A percentile compares a stretch with the other conserved stretches of the same genome.
Conservation (phyloP, 148 eudicot genomes). For the Vaccinium darrowii region DNA sequence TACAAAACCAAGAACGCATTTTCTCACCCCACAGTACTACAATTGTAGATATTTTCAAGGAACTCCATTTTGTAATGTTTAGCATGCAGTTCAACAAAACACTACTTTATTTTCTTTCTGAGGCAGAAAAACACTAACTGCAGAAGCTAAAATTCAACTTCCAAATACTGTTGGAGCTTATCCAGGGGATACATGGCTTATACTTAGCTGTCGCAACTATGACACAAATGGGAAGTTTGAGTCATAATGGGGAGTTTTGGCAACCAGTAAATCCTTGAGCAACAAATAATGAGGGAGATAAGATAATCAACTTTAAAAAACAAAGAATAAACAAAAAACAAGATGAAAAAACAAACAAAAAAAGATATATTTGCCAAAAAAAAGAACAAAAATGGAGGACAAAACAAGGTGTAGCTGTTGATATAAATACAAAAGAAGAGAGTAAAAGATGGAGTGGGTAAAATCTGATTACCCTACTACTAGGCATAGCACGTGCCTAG, state of each 20-base stretch:
- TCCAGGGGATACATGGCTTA: neutral
- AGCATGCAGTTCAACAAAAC: neutral
- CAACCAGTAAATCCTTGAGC: neutral
- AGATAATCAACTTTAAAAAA: neutral
- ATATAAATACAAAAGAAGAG: neutral
- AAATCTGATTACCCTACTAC: no score
- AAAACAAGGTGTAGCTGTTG: neutral
- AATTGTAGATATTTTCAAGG: neutral
- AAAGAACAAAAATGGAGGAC: neutral
- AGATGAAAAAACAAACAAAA: neutral
- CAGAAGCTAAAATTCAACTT: slow-evolving; percentile 13
- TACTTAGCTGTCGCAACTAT: neutral
- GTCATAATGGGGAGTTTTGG: neutral
- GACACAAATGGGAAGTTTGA: neutral
- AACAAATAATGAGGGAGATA: neutral
- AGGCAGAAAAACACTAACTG: slow-evolving; percentile 1
- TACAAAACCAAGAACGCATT: slow-evolving; percentile 24
- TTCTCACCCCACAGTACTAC: slow-evolving; percentile 12
- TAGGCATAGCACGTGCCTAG: no score
- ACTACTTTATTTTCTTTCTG: neutral
- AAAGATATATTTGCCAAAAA: neutral
- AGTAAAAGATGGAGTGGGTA: no score
- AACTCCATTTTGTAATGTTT: neutral
- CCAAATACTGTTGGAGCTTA: neutral
- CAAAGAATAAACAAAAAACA: neutral